A percentile compares a stretch with the other conserved stretches of the same genome.
phyloP scores from a whole-genome alignment of 441 rosid genomes.

The Arabidopsis lyrata region DNA sequence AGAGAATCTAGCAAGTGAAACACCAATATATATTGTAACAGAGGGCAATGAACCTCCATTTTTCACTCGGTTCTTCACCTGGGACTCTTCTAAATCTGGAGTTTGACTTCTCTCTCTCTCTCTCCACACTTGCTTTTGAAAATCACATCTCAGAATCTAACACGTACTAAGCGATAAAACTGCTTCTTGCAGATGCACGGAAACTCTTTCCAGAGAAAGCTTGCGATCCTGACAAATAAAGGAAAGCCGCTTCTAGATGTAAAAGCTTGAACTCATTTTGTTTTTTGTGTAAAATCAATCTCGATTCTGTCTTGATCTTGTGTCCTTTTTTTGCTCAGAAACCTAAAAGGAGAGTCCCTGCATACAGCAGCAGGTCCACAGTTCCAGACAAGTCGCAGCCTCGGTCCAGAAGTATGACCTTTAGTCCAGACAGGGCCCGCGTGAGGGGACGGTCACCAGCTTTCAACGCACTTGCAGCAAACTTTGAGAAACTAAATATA shows the following conservation, averaged over 20 bases:
- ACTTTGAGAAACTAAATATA: constrained; percentile 77
- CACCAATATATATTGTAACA: constrained; percentile 74
- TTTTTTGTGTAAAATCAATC: constrained; percentile 16
- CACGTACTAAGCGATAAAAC: constrained; percentile 33
- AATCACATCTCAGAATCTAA: constrained; percentile 11
- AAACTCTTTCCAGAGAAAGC: constrained; percentile 92
- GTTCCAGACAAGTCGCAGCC: constrained; percentile 86
- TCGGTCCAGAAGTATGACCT: constrained; percentile 96
- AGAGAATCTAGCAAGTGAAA: constrained; percentile 72
- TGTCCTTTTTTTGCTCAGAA: constrained; percentile 57
- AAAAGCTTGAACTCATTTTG: constrained; percentile 30
- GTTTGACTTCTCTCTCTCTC: constrained; percentile 47
- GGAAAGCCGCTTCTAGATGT: constrained; percentile 73
- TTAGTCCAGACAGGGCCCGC: constrained; percentile 93
- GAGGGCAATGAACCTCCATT: constrained; percentile 97
- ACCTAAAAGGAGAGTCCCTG: constrained; percentile 86
- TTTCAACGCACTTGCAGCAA: constrained; percentile 95
- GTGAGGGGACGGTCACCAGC: constrained; percentile 99
- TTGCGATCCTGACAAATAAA: constrained; percentile 75
- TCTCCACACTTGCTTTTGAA: constrained; percentile 23
- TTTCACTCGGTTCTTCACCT: constrained; percentile 90
- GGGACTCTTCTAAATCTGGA: constrained; percentile 86
- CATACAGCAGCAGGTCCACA: constrained; percentile 82
- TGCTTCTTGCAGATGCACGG: constrained; percentile 81
- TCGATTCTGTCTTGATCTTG: constrained; percentile 29